Base-by-base conservation (phyloP, 768 basidiomycete species). In the Amanita muscaria region DNA sequence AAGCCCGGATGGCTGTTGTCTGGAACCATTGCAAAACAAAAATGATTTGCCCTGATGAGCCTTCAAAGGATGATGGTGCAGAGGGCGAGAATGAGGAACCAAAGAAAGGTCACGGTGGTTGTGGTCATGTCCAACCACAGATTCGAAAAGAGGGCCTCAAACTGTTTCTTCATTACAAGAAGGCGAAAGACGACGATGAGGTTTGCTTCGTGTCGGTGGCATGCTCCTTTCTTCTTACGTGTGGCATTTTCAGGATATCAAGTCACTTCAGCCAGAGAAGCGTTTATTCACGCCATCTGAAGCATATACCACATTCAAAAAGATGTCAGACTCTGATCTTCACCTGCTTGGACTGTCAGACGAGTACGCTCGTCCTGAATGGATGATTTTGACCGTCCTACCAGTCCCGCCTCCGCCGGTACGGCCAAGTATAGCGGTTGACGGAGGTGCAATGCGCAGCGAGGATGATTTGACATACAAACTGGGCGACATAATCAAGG, bases 401-500 rank as follows among this genome's bases (percentile, higher is more conserved):
- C 96, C 96, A 27, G 94, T 99, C 0, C 96, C 96, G 1, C 96
- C 96, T 1, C 94, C 94, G 5, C 91, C 96, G 6, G 96, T 99
- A 43, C 89, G 96, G 39, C 96, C 96, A 0, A 94, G 91, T 65
- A 97, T 99, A 46, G 86, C 94, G 10, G 88, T 97, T 22, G 94
- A 98, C 54, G 94, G 94, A 16, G 93, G 94, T 41, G 83, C 88
- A 1, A 91, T 94, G 85, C 79, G 93, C 33, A 90, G 89, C 54
- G 96, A 99, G 65, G 96, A 98, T 56, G 96, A 98, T 65, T 70
- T 98, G 72, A 99, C 96, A 2, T 97, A 94, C 70, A 98, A 99
- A 59, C 77, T 99, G 2, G 88, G 88, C 24, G 92, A 98, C 49
- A 90, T 98, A 59, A 87, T 98, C 67, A 94, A 96, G 58, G 85